These are phyloP conservation scores for Zalerion maritima DNA, from an alignment of 495 filamentous ascomycete species.

Conservation along the genomic window DNA sequence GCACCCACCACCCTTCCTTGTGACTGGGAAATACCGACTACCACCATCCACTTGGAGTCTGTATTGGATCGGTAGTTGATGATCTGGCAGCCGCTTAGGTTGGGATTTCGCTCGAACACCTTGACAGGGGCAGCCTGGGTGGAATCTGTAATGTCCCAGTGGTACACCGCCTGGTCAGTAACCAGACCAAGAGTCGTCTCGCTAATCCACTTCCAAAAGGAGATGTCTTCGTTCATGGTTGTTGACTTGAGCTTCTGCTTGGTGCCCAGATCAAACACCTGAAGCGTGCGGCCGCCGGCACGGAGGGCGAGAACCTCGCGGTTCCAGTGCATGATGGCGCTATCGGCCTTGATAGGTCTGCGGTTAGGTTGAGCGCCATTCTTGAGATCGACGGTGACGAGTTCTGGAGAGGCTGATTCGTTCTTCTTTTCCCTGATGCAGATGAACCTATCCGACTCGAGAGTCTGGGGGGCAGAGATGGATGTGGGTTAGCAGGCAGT, in stretches of 20 bases:
- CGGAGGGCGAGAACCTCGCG: constrained; percentile 92
- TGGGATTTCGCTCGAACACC: constrained; percentile 81
- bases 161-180: constrained; percentile 78
- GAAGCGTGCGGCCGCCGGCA: constrained; percentile 79
- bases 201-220: constrained; percentile 99
- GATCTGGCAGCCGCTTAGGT: constrained; percentile 91
- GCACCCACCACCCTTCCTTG: constrained; percentile 86
- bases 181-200: constrained; percentile 75
- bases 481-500: too few relatives aligned
- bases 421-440: constrained; percentile 88
- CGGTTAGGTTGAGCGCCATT: constrained; percentile 85
- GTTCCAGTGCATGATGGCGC: constrained; percentile 98
- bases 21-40: constrained; percentile 87
- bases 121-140: constrained; percentile 67
- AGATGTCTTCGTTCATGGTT: constrained; percentile 89
- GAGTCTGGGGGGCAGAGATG: too few relatives aligned
- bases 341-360: constrained; percentile 95
- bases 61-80: constrained; percentile 98
- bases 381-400: constrained; percentile 93
- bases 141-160: constrained; percentile 89
- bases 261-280: constrained; percentile 86
- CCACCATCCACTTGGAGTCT: constrained; percentile 95
- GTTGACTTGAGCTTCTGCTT: constrained; percentile 92
- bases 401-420: constrained; percentile 69
- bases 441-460: constrained; percentile 92